Conservation (phyloP, 2,329 filamentous ascomycete genomes). For the Monosporascus sp. region DNA sequence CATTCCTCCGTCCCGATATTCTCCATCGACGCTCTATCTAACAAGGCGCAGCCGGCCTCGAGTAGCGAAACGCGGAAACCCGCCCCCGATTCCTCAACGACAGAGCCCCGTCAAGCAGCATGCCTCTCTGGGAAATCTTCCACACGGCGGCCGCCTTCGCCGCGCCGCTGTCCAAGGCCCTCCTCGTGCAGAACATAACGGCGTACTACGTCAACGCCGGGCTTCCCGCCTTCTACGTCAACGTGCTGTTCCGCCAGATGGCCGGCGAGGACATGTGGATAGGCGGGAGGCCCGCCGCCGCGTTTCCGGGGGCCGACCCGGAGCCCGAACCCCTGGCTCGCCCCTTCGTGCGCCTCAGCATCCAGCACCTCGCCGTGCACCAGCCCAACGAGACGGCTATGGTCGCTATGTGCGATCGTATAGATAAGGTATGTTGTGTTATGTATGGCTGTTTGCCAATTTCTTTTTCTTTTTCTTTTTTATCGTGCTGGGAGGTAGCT, state of each 20-base stretch:
- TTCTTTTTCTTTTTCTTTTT: not conserved
- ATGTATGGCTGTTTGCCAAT: no score
- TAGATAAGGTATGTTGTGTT: not conserved
- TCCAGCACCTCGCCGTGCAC: slow-evolving; percentile 12
- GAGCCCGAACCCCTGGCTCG: not conserved
- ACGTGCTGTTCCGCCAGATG: slow-evolving; percentile 10
- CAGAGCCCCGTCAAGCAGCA: no score
- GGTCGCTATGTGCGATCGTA: not conserved
- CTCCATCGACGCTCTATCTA: no score
- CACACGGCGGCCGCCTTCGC: slow-evolving; percentile 11
- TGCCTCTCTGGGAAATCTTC: slow-evolving; percentile 17
- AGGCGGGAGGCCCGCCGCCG: slow-evolving; percentile 4
- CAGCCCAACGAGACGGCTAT: not conserved
- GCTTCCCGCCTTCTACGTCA: slow-evolving; percentile 15
- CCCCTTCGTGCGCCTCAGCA: slow-evolving; percentile 12
- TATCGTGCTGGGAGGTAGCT: not conserved
- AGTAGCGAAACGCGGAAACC: no score
- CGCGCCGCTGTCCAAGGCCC: slow-evolving; percentile 7
- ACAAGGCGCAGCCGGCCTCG: no score
- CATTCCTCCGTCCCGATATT: no score
- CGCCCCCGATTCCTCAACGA: no score
- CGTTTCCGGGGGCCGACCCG: not conserved
- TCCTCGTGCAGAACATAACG: slow-evolving; percentile 9
- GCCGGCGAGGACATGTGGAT: slow-evolving; percentile 8
- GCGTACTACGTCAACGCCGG: slow-evolving; percentile 8